A percentile compares a stretch with the other conserved stretches of the same genome.
These are phyloP conservation scores for sorghum (Sorghum bicolor) DNA, from an alignment of 176 grass and related monocot genomes.

Conservation along the genomic window DNA sequence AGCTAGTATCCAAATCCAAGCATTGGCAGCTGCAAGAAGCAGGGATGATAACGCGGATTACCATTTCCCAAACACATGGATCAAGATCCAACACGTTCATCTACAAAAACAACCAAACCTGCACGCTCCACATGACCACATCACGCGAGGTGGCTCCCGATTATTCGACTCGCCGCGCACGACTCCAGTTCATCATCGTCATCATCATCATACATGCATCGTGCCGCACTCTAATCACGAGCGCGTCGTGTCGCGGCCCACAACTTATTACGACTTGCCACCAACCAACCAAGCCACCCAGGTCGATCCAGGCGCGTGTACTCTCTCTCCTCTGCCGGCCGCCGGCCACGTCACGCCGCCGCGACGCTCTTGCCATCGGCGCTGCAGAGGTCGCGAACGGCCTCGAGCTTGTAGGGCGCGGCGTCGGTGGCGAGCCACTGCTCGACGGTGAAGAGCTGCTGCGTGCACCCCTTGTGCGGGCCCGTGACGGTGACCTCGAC, in stretches of 20 bases:
- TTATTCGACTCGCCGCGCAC: conserved; percentile 22
- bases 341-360: not conserved
- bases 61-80: not conserved
- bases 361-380: not conserved
- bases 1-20: not conserved
- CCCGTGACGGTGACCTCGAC: conserved; percentile 81
- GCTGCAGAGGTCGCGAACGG: conserved; percentile 48
- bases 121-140: not conserved
- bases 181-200: not conserved
- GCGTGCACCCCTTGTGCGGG: conserved; percentile 61
- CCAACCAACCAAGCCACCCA: not conserved
- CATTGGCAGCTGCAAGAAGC: not conserved
- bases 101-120: not conserved
- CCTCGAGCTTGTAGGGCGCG: conserved; percentile 61
- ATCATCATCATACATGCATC: not conserved
- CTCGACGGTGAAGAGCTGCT: conserved; percentile 78
- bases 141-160: not conserved
- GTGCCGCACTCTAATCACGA: not conserved
- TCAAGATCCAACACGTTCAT: not conserved
- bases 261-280: not conserved
- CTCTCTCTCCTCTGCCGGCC: not conserved
- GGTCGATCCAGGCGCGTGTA: not conserved
- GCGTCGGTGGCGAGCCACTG: conserved; percentile 86
- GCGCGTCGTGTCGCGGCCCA: not conserved
- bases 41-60: not conserved